These are phyloP conservation scores for Epichloe festucae DNA, from an alignment of 2,329 filamentous ascomycete genomes.

Conservation along the genomic window DNA sequence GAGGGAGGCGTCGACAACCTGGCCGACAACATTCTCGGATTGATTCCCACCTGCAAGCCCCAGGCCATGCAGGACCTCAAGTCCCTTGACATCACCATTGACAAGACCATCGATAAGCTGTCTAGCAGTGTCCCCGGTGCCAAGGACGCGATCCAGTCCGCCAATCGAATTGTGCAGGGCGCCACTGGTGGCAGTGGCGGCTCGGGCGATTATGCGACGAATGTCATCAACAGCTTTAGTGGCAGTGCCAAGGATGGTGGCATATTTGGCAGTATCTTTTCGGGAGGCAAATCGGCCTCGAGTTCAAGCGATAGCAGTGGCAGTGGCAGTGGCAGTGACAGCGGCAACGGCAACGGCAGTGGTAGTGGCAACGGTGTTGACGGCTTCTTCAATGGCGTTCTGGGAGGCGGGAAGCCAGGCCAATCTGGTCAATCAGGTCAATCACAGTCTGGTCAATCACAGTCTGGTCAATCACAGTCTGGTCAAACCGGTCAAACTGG, in stretches of 20 bases:
- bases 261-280: background rate
- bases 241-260: background rate
- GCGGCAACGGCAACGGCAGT: background rate
- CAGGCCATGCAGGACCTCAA: slow-evolving; percentile 6
- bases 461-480: too few relatives aligned
- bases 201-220: background rate
- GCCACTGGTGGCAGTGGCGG: background rate
- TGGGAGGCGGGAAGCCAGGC: too few relatives aligned
- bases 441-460: too few relatives aligned
- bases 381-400: too few relatives aligned
- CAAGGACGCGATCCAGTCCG: background rate
- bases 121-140: background rate
- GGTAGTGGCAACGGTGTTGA: too few relatives aligned
- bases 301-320: background rate
- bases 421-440: too few relatives aligned
- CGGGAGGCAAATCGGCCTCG: background rate
- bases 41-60: slow-evolving; percentile 8
- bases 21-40: slow-evolving; percentile 8
- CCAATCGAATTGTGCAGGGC: background rate
- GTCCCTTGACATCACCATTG: background rate
- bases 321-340: background rate
- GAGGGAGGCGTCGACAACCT: slow-evolving; percentile 10
- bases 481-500: too few relatives aligned
- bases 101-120: background rate
- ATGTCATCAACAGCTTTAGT: background rate